Base-by-base conservation (phyloP, 352 stramenopile species). In the Hyaloperonospora arabidopsidis region DNA sequence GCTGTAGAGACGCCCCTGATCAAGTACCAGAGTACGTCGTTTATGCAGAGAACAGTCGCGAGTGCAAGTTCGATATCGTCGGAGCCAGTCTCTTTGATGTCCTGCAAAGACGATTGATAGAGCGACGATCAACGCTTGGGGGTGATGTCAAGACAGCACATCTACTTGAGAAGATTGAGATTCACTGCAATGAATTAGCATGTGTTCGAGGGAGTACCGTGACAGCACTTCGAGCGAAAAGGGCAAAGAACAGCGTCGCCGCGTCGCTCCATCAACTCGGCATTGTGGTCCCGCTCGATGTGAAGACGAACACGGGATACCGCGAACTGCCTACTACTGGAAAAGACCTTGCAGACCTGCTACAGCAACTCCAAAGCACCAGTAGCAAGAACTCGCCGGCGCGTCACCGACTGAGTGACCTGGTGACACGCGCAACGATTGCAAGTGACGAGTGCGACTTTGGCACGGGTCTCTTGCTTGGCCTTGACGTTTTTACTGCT, bases 371-470 rank as follows among this genome's bases (percentile, higher is more conserved):
- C 21, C 10, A 46, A 28, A 44, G 57, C 11, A 56, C 58, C 4
- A 47, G 52, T 13, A 49, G 53, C 18, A 60, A 65, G 15, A 64
- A 64, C 13, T 49, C 53, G 0, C 41, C 46, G 17, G 62, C 68
- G 2, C 57, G 59, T 17, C 77, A 74, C 45, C 63, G 58, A 11
- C 25, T 84, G 25, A 76, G 67, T 34, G 76, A 76, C 6, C 35
- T 87, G n/a, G 64, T 86, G 46, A 87, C 74, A 12, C 69, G 77
- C 13, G 70, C 77, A 13, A 85, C 74, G 23, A 87, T 87, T 25
- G 77, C 74, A 15, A 83, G 66, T 55, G 77, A 87, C 45, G 77
- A 87, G 39, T 86, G 72, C 52, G 77, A 87, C 52, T 87, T 87
- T 57, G 77, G 77, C 7, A 86, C 77, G 3, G 62, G 72, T 38